Conservation (phyloP, 768 basidiomycete species). For the Leccinellum albellum region DNA sequence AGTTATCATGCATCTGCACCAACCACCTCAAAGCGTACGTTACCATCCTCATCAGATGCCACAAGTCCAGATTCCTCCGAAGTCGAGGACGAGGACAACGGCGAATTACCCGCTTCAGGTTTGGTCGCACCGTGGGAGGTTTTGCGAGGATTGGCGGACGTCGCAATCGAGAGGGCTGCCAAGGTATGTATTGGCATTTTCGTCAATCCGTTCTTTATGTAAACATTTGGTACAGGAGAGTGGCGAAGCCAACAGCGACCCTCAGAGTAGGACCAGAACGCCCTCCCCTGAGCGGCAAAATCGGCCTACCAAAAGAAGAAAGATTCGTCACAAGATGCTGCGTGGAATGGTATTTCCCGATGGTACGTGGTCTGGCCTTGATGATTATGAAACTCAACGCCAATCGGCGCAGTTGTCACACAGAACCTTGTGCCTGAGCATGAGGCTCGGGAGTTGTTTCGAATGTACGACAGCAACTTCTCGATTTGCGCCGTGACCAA, state of each 20-base stretch:
- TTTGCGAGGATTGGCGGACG: conserved; percentile 74
- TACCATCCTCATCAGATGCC: conserved; percentile 59
- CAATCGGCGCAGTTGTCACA: conserved; percentile 59
- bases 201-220: neutral
- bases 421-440: conserved; percentile 76
- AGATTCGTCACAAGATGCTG: conserved; percentile 58
- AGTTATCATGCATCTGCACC: conserved; percentile 30
- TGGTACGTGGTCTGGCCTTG: conserved; percentile 40
- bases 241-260: conserved; percentile 65
- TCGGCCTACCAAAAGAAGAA: conserved; percentile 69
- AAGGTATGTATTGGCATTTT: conserved; percentile 45
- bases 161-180: conserved; percentile 73
- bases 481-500: conserved; percentile 12
- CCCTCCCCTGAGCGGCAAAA: conserved; percentile 68
- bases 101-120: conserved; percentile 76
- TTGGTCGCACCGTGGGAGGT: conserved; percentile 88
- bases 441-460: conserved; percentile 83
- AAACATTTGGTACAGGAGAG: conserved; percentile 51
- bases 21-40: conserved; percentile 55
- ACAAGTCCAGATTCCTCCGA: conserved; percentile 82
- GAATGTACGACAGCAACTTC: conserved; percentile 48
- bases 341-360: conserved; percentile 71
- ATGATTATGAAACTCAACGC: neutral
- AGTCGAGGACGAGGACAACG: conserved; percentile 77
- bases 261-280: conserved; percentile 70